Evolutionary conservation across 139 green algal genomes (phyloP), one percentile per base, ranked within the genome.

Genomic region (Chlorella sp.): DNA sequence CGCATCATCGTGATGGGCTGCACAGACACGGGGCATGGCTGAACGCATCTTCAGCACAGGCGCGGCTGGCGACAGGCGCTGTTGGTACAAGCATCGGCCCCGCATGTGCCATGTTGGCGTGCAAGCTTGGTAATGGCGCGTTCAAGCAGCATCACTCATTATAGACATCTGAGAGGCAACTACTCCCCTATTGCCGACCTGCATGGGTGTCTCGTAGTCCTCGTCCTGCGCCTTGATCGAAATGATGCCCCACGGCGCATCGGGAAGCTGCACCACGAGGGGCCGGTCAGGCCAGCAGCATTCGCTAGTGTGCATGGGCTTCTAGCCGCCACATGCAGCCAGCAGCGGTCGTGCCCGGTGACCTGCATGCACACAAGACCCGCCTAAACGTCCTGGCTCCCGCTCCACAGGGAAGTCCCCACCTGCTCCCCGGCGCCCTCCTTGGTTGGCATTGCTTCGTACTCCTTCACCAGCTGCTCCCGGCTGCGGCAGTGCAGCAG

Each of bases 1-100:
- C 97, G 90, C 92, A 99, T 94, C 85, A 98, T 97, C 3, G 97
- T 99, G 89, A 99, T 99, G 22, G 97, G 97, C 90, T 97, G 91
- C 93, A 79, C 19, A 36, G 51, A n/a, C 5, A 1, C 30, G 30
- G 34, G 74, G 46, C 9, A 60, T 8, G 73, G n/a, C n/a, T n/a
- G n/a, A n/a, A n/a, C n/a, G n/a, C n/a, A n/a, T n/a, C n/a, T n/a
- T n/a, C n/a, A n/a, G n/a, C n/a, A n/a, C n/a, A 46, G 69, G 17
- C 22, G 11, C 36, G 62, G 26, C 11, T 11, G 16, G 62, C 2
- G 62, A 38, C 28, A 4, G 19, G 46, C 46, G 46, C 8, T 11
- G 46, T 11, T 54, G 11, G 46, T 11, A 54, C 8, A 54, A 8
- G 46, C 46, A 54, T 54, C 46, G 11, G 46, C 46, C 46, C 46